Base-by-base conservation (phyloP, 768 basidiomycete genomes). In the Gymnopilus dilepis region DNA sequence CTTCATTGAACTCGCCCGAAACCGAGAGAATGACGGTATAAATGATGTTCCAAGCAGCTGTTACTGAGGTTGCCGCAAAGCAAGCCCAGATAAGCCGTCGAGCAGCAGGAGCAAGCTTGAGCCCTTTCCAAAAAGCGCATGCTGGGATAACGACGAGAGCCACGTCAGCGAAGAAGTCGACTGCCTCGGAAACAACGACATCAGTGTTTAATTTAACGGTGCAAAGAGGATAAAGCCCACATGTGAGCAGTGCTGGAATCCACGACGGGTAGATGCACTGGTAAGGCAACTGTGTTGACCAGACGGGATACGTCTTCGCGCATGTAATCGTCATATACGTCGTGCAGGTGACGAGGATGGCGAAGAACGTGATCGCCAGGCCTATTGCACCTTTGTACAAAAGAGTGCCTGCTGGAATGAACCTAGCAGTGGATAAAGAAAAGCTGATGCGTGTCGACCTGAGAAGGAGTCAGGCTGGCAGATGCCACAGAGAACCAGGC, bases 121-220 rank as follows among this genome's bases (percentile, higher is more conserved):
- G 19, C 7, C 34, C 37, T 3, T 30, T 30, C 52, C 52, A 52
- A 11, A 52, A 52, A 3, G 33, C 31, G n/a, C 31, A 38, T 9
- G 34, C 51, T n/a, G 51, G 33, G 51, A 52, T 21, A 19, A 37
- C 13, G 22, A 54, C 52, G 2, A 54, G 52, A 24, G 38, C 24
- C 24, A 54, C 6, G n/a, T 54, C 52, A 22, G 52, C 52, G 24
- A 54, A 42, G 41, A 57, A 47, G n/a, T 47, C 56, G 15, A 57
- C 56, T 43, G 56, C 11, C 17, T 12, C 28, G 30, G 11, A 21
- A 19, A 43, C n/a, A 19, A 6, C 12, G 19, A 15, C 3, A 12
- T 26, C 22, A 15, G 19, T 22, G 22, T 15, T 15, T n/a, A 1
- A 6, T 54, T 4, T 13, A 26, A 7, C n/a, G 1, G 9, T 1